phyloP scores from a whole-genome alignment of 768 basidiomycete species.

The Trametes gibbosa region DNA sequence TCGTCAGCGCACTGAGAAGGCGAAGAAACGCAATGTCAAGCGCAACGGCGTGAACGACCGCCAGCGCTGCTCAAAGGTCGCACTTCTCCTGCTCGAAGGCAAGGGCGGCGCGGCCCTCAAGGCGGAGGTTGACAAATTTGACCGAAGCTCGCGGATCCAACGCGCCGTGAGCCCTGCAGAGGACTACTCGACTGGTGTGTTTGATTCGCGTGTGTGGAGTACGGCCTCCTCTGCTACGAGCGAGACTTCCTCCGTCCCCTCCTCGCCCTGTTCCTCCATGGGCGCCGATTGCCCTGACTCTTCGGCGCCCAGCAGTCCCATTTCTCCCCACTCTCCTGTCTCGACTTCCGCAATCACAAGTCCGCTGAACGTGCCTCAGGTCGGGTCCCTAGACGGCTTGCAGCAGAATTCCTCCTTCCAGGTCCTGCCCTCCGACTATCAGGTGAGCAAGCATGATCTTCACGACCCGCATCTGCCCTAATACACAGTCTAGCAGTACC shows the following conservation, averaged over 20 bases:
- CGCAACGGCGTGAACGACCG: conserved; percentile 31
- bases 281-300: background rate
- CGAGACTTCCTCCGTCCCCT: background rate
- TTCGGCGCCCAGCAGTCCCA: conserved; percentile 7
- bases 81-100: conserved; percentile 35
- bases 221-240: background rate
- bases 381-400: background rate
- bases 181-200: conserved; percentile 14
- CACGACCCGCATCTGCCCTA: no score
- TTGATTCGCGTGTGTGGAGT: conserved; percentile 5
- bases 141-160: background rate
- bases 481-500: no score
- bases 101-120: conserved; percentile 31
- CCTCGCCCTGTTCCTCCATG: background rate
- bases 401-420: background rate
- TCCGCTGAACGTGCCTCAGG: background rate
- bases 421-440: background rate
- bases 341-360: background rate
- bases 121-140: conserved; percentile 15
- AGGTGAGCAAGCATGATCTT: background rate
- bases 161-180: background rate
- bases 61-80: conserved; percentile 38
- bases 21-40: conserved; percentile 20
- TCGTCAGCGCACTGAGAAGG: conserved; percentile 8
- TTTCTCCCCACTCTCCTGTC: background rate